Evolutionary conservation across 2,329 filamentous ascomycete species (phyloP), one percentile per base, ranked within the genome.

Genomic region (Stachybotrys echinatus): DNA sequence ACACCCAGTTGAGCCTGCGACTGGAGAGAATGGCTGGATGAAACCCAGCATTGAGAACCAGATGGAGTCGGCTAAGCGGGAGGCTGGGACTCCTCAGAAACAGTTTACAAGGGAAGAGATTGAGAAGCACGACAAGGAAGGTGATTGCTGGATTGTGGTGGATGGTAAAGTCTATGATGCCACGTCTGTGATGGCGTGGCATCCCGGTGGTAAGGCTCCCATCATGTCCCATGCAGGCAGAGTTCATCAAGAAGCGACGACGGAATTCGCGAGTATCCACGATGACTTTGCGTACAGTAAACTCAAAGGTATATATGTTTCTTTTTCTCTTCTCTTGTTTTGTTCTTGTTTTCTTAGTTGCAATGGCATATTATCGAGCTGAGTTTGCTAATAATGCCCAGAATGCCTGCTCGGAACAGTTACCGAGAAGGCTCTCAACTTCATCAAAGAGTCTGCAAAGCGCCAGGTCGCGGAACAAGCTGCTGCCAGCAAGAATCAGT

Each of bases 91-190:
- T 0, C 75, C 76, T 0, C 62, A 73, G 53, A 78, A 77, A 52
- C 68, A 77, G 50, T 79, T 79, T 52, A 79, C 75, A 0, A 63
- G 75, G 4, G 63, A 79, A 46, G 76, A 80, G 58, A 75, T 80
- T 38, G 75, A 79, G 57, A 78, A 73, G 49, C 77, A 80, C 52
- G 64, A 70, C 27, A 69, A 55, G 5, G 67, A 73, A 43, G 60
- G 72, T 19, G 74, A 79, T 52, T 77, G 75, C 55, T 80, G 76
- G 76, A 67, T 80, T n/a, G 72, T 78, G 0, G 64, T 80, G 4
- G 72, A 78, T 49, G 70, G 68, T 6, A 77, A 75, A 43, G 75
- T 78, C 1, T 78, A 78, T 50, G 74, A 79, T 56, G 70, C 66
- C 1, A 77, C 75, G 4, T 69, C 65, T 44, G 71, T 75, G 3